Evolutionary conservation across 129 eudicot species (phyloP), one percentile per base, ranked within the genome.

Genomic region (Sambucus nigra): DNA sequence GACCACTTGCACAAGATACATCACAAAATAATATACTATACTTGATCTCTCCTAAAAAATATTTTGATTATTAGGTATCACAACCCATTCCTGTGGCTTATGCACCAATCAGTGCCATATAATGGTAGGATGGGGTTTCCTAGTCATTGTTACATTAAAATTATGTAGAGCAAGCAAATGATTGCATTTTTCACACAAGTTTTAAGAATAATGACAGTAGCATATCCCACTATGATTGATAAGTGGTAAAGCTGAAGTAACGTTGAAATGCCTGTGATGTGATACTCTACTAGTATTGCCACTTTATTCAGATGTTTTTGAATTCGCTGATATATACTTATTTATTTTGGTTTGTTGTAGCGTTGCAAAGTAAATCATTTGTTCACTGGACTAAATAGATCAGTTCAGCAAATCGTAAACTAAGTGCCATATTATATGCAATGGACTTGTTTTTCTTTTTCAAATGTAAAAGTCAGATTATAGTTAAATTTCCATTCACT

Each of bases 21-120:
- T 48, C 53, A 66, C 22, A 42, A 57, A 70, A 39, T 57, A 67
- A 48, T 41, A 49, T 44, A 33, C 18, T 49, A 66, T 64, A 17
- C 51, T 69, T 39, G 51, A 28, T 12, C 35, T 20, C 50, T 59
- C 61, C 51, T 63, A 71, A 23, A 33, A 31, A 44, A 76, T 76
- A 63, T 61, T 58, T 66, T 60, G 61, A 53, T 58, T 64, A 47
- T 59, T 50, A 59, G 70, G 40, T 57, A 20, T 63, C 57, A 42
- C 53, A 55, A 35, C 69, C 35, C 66, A 52, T 68, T 54, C 55
- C 22, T 25, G 56, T 47, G 75, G 62, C 66, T 67, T 77, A 54
- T 51, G 69, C 78, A 72, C 78, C 78, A 63, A 67, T 71, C 71
- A 67, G 74, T 71, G 72, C 62, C 65, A 47, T 69, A 64, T 64